Evolutionary conservation across 176 grass and related monocot species (phyloP), one percentile per base, ranked within the genome.

Genomic region (Bonia amplexicaulis): DNA sequence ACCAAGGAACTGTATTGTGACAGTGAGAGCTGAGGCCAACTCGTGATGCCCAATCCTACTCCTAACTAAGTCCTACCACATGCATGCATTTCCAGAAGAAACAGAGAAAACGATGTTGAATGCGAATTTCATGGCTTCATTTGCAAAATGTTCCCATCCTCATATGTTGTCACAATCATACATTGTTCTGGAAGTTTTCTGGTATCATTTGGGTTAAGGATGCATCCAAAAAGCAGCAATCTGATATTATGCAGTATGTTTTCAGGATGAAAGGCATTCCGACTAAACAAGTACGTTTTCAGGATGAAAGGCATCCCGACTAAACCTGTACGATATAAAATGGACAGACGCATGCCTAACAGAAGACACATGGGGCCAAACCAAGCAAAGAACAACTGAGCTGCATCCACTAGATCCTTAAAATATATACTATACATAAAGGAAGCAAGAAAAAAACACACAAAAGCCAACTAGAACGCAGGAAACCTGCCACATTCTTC

Each of bases 361-460:
- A 44, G 52, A 75, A 87, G 80, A 87, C 85, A 87, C 81, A 63
- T 81, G 69, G 88, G 88, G 40, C 88, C 70, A 10, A 45, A 45
- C 60, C 52, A 61, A 35, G 68, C 47, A 68, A 23, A 6, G 33
- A 66, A 84, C 81, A 70, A 19, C 23, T 29, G 55, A 62, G 39
- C 74, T 57, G 67, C 74, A 58, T 80, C 87, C 82, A 86, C 71
- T 69, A 41, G 63, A 77, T 89, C 82, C 87, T 89, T 76, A 44
- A 62, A 69, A 19, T 76, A 31, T 58, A 41, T 20, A 73, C 17
- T 29, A 49, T 23, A 17, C 45, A 71, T 26, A 54, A 27, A 64
- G 42, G 29, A 19, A 59, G 11, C 33, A 55, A 6, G n/a, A 42
- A 29, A 76, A 67, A 26, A 65, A 25, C 25, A 12, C 54, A 40